Base-by-base conservation (phyloP, 768 basidiomycete genomes). In the Collybiopsis confluens region DNA sequence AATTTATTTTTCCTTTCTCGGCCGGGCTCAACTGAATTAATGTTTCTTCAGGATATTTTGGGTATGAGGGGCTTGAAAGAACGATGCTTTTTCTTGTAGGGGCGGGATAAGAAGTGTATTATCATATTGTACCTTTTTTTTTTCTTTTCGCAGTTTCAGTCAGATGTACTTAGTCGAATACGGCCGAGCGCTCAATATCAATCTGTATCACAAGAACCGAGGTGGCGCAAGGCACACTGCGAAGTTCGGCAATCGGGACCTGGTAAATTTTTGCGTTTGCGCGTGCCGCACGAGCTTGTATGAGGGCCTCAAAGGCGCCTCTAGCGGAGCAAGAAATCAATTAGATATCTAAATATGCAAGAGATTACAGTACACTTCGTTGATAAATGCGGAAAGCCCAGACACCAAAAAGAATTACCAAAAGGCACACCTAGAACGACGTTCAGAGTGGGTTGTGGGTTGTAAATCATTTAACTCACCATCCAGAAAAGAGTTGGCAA, bases 401-500 rank as follows among this genome's bases (percentile, higher is more conserved):
- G 20, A 20, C 16, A 26, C 45, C 1, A 48, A 4, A 28, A 42
- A 28, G 27, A 18, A 26, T 49, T 70, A 90, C 88, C 88, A 90
- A 71, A 89, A 90, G 38, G 88, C 87, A 70, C 87, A 89, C 79
- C 79, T 80, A 15, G 10, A 56, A 10, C 28, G 26, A 41, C 21
- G 50, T 10, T 27, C 33, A 54, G 10, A 53, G 28, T 52, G 45
- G 51, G 27, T 27, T 41, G 21, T 1, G n/a, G 6, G 10, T 5
- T 50, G 24, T 26, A 28, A 18, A 16, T 11, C 30, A 55, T 11
- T 16, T 7, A 20, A 66, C 81, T 50, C 62, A 88, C 94, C 93
- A 96, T 67, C 94, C 94, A 57, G 92, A 90, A 75, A 96, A 97
- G 64, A 92, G 94, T 66, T 96, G 95, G 67, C 93, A 97, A 2